Evolutionary conservation across 2,329 filamentous ascomycete species (phyloP).

Genomic region (Xenoacremonium recifei): DNA sequence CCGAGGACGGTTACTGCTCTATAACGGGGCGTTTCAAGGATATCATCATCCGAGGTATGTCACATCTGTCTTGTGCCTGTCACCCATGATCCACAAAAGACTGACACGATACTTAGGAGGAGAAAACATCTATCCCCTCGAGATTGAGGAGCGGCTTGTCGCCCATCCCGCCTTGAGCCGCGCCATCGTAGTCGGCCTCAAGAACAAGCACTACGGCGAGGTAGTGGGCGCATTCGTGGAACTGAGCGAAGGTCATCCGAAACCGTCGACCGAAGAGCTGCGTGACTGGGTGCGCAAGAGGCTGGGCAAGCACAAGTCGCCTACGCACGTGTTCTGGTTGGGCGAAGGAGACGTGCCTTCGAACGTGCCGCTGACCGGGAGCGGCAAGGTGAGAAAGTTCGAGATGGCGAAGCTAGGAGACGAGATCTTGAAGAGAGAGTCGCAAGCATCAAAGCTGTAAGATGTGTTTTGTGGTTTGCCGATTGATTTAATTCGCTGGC

Average conservation of each 20-base stretch:
- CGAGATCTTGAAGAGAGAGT: constrained; percentile 50
- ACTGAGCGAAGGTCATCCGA: constrained; percentile 31
- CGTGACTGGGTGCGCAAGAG: constrained; percentile 60
- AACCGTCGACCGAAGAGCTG: constrained; percentile 53
- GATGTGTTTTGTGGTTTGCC: too few species aligned
- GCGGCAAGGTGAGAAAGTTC: constrained; percentile 69
- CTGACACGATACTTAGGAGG: constrained; percentile 49
- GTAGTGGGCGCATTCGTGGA: constrained; percentile 67
- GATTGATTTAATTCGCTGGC: too few species aligned
- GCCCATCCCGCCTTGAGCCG: constrained; percentile 59
- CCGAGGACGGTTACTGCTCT: constrained; percentile 66
- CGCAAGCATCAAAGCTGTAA: constrained; percentile 46
- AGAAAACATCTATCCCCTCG: constrained; percentile 72
- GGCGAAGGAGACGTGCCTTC: constrained; percentile 58
- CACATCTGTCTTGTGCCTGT: neutral
- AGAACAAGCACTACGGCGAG: constrained; percentile 70
- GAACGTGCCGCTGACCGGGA: constrained; percentile 65
- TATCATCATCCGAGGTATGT: constrained; percentile 68
- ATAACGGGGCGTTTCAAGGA: constrained; percentile 79
- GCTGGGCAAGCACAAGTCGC: constrained; percentile 67
- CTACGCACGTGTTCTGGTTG: constrained; percentile 73
- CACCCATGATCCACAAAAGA: constrained; percentile 12
- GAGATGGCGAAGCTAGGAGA: constrained; percentile 58
- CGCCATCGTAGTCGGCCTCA: constrained; percentile 70
- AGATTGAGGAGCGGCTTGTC: constrained; percentile 72